Evolutionary conservation across 345 rosid genomes (phyloP).

Genomic region (Angophora floribunda): DNA sequence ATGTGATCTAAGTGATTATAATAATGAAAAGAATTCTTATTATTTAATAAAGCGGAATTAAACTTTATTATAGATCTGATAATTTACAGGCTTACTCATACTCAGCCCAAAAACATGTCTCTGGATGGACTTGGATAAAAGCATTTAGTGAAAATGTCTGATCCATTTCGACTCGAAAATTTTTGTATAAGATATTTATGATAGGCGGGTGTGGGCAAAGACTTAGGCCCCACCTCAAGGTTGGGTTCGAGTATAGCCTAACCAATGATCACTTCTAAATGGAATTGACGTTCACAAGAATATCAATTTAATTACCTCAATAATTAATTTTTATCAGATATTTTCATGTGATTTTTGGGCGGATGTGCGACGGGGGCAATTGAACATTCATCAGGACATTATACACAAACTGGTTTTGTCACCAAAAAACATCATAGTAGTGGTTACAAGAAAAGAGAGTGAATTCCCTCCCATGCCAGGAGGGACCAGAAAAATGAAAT

Average conservation of each 20-base stretch:
- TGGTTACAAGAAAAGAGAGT: not conserved
- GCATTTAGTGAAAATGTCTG: not conserved
- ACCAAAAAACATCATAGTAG: not conserved
- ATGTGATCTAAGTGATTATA: not conserved
- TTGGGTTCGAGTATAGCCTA: not conserved
- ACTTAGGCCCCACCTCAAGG: not conserved
- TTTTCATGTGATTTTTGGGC: no score
- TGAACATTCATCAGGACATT: not conserved
- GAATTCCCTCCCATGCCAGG: not conserved
- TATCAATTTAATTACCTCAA: not conserved
- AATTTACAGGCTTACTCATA: accelerated
- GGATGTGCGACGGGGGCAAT: no score
- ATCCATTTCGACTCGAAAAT: not conserved
- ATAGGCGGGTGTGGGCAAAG: not conserved
- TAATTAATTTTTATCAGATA: no score
- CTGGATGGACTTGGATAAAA: not conserved
- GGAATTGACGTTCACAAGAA: not conserved
- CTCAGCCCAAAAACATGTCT: not conserved
- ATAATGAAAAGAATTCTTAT: not conserved
- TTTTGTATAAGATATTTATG: no score
- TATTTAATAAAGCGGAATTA: not conserved
- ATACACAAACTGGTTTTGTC: no score
- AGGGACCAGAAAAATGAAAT: no score
- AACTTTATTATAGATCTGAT: not conserved
- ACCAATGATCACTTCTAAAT: not conserved